Evolutionary conservation across 208 protist species (phyloP).

Genomic region (Phytomonas sp.): DNA sequence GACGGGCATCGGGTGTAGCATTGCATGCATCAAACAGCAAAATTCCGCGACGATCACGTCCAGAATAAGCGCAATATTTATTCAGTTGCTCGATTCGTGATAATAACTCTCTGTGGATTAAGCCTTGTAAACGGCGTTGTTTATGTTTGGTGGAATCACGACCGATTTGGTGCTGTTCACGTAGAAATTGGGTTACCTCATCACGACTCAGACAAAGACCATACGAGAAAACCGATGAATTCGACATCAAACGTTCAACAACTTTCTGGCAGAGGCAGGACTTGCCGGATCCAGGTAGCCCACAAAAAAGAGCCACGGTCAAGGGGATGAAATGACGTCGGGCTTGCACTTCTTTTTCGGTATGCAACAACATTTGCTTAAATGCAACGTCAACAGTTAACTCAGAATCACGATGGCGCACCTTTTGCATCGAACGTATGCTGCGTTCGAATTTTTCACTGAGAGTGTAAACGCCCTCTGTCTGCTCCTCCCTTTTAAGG

Average conservation of each 20-base stretch:
- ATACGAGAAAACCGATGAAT: conserved; percentile 24
- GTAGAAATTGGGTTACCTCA: conserved; percentile 26
- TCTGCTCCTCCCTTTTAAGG: conserved; percentile 17
- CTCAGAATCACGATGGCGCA: conserved; percentile 28
- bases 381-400: conserved; percentile 34
- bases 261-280: conserved; percentile 31
- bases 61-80: not conserved
- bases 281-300: conserved; percentile 64
- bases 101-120: conserved; percentile 20
- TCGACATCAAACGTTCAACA: conserved; percentile 6
- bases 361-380: conserved; percentile 23
- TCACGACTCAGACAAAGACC: conserved; percentile 56
- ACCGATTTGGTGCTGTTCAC: conserved; percentile 24
- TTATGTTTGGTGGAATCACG: conserved; percentile 60
- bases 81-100: not conserved
- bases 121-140: conserved; percentile 32
- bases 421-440: conserved; percentile 15
- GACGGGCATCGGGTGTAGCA: conserved; percentile 29
- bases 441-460: conserved; percentile 30
- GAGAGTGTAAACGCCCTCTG: conserved; percentile 21
- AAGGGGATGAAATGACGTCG: conserved; percentile 16
- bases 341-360: conserved; percentile 8
- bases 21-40: conserved; percentile 82
- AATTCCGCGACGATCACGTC: conserved; percentile 17
- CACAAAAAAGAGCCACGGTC: conserved; percentile 53